These are phyloP conservation scores for Leccinellum albellum DNA, from an alignment of 768 basidiomycete species.

Conservation along the genomic window DNA sequence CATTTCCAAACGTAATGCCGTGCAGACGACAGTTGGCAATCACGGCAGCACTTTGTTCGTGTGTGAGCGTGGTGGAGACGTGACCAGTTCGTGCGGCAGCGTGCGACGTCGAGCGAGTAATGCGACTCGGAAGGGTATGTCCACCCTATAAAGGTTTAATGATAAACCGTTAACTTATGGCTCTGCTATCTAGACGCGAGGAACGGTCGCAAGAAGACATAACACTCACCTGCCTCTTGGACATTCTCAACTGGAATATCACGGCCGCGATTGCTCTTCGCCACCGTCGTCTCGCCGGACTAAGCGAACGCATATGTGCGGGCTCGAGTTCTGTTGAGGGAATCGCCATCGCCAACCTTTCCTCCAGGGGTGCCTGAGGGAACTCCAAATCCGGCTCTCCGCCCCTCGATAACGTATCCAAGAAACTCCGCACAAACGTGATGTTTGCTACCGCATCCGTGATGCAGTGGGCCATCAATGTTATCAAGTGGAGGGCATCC, in stretches of 20 bases:
- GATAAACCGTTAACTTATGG: conserved; percentile 33
- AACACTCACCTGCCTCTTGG: conserved; percentile 35
- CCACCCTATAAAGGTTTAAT: conserved; percentile 44
- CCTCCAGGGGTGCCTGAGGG: conserved; percentile 26
- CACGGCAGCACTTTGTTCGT: conserved; percentile 31
- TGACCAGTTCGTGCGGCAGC: conserved; percentile 36
- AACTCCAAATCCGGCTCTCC: not conserved
- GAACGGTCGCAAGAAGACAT: not conserved
- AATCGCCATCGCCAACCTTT: conserved; percentile 40
- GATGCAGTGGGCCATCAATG: conserved; percentile 47
- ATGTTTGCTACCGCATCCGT: conserved; percentile 46
- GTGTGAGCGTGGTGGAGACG: conserved; percentile 24
- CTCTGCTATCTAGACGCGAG: not conserved
- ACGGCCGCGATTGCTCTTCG: conserved; percentile 40
- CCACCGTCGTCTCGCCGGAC: conserved; percentile 42
- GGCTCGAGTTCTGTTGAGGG: conserved; percentile 40
- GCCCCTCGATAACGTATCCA: conserved; percentile 36
- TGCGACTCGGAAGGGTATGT: conserved; percentile 48
- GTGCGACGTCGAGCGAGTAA: conserved; percentile 33
- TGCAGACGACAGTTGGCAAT: conserved; percentile 39
- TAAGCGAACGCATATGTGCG: conserved; percentile 24
- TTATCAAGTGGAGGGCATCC: conserved; percentile 39
- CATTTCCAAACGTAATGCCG: conserved; percentile 49
- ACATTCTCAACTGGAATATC: conserved; percentile 32
- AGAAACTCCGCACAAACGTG: conserved; percentile 41